Evolutionary conservation across 352 stramenopile species (phyloP).

Genomic region (Pythium coloratum): DNA sequence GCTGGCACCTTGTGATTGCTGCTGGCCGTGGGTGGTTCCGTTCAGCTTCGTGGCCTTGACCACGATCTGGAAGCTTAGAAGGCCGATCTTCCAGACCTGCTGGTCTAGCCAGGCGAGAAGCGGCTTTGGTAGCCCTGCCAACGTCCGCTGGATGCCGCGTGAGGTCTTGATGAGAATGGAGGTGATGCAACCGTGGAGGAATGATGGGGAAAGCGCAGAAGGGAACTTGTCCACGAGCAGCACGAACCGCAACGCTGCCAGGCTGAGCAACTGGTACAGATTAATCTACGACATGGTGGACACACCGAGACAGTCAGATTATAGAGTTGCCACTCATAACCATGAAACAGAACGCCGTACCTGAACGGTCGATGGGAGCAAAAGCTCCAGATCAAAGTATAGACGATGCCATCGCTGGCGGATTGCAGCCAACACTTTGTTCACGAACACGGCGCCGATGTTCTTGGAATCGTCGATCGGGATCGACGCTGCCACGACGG

Average conservation of each 20-base stretch:
- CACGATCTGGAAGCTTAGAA: slow-evolving; percentile 12
- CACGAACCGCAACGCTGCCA: slow-evolving; percentile 52
- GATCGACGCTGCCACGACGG: slow-evolving; percentile 44
- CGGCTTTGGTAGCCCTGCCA: neutral
- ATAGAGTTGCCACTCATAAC: neutral
- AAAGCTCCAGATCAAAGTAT: slow-evolving; percentile 52
- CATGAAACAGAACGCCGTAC: slow-evolving; percentile 11
- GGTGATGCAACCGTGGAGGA: slow-evolving; percentile 38
- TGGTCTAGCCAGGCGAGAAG: neutral
- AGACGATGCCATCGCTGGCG: slow-evolving; percentile 70
- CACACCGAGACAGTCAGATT: neutral
- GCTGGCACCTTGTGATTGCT: neutral
- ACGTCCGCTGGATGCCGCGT: slow-evolving; percentile 38
- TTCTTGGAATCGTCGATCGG: slow-evolving; percentile 61
- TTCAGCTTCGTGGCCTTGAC: neutral
- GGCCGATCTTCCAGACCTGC: slow-evolving; percentile 3
- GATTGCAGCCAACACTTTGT: slow-evolving; percentile 61
- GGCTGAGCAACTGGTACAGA: slow-evolving; percentile 54
- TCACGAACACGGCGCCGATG: slow-evolving; percentile 52
- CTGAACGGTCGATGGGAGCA: slow-evolving; percentile 42
- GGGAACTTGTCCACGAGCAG: slow-evolving; percentile 57
- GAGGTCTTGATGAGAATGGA: slow-evolving; percentile 49
- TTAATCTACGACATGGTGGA: slow-evolving; percentile 35
- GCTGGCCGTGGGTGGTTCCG: neutral
- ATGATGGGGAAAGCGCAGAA: slow-evolving; percentile 37